Conservation (phyloP, 169 alveolate species). For the Babesia sp. region DNA sequence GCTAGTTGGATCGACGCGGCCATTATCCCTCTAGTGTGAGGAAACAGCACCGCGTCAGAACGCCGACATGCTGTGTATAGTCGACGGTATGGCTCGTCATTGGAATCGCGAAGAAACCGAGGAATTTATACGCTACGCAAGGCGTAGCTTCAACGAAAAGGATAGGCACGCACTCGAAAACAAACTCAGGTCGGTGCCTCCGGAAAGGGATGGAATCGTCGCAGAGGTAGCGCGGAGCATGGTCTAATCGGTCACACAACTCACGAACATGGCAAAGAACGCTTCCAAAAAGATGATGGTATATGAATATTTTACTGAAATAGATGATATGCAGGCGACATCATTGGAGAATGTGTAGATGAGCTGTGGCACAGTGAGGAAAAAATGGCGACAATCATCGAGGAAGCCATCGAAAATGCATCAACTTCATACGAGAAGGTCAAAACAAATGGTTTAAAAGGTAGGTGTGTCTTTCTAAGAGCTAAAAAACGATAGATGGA, state of each 20-base stretch:
- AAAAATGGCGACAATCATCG: constrained; percentile 27
- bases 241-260: not conserved
- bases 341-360: constrained; percentile 51
- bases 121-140: constrained; percentile 25
- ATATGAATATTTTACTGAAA: not conserved
- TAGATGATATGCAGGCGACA: constrained; percentile 7
- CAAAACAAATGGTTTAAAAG: constrained; percentile 42
- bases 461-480: constrained; percentile 3
- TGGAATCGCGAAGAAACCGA: constrained; percentile 20
- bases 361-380: constrained; percentile 52
- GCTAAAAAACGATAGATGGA: constrained; percentile 29
- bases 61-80: constrained; percentile 2
- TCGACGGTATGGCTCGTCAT: not conserved
- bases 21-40: not conserved
- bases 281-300: constrained; percentile 44
- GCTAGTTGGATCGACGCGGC: not conserved
- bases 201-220: not conserved
- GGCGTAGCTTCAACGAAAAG: constrained; percentile 23
- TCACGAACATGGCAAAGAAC: not conserved
- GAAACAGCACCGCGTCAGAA: not conserved
- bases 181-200: constrained; percentile 23
- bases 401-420: constrained; percentile 53
- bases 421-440: constrained; percentile 28
- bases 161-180: constrained; percentile 46
- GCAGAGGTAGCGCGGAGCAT: constrained; percentile 17